Evolutionary conservation across 805 yeast species (phyloP), one percentile per base, ranked within the genome.

Genomic region (Kuraishia capsulata): DNA sequence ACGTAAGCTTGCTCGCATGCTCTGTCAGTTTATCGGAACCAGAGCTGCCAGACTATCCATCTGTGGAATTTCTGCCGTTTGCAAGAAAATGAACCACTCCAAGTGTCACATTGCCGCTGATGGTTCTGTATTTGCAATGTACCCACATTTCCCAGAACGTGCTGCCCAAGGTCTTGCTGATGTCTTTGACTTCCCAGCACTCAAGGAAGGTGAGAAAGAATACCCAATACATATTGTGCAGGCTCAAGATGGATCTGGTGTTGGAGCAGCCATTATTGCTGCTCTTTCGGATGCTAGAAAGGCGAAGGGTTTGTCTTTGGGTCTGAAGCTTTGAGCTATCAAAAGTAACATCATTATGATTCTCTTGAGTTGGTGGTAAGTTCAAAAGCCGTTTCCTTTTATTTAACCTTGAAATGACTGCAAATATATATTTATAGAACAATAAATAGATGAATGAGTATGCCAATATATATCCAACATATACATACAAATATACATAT

Each of bases 221-320:
- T 87, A 87, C 60, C 97, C 97, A 47, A 79, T 92, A 54, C 64
- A 71, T 46, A 78, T 89, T 50, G 86, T 82, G 31, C 85, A 92
- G 41, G 97, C 98, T 47, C 96, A 90, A 67, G 98, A 92, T 66
- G 98, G 98, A 53, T 81, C 92, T 29, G 97, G 97, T 69, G 96
- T 86, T 36, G 98, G 98, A 57, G 98, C 98, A 41, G 98, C 97
- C 39, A 75, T 90, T 52, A 90, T 92, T 64, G 97, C 98, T 40
- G 97, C 97, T 33, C 74, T 90, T 61, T 81, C 97, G 41, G 76
- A 82, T 61, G 71, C 76, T 59, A 81, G 98, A 68, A 68, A 80
- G 52, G 70, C 65, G 47, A 69, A 74, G 44, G 90, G 90, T 35
- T 61, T 71, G 52, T 76, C 86, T 45, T 78, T 83, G 43, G 90